Evolutionary conservation across 495 filamentous ascomycete species (phyloP), one percentile per base, ranked within the genome.

Genomic region (Jackrogersella multiformis): DNA sequence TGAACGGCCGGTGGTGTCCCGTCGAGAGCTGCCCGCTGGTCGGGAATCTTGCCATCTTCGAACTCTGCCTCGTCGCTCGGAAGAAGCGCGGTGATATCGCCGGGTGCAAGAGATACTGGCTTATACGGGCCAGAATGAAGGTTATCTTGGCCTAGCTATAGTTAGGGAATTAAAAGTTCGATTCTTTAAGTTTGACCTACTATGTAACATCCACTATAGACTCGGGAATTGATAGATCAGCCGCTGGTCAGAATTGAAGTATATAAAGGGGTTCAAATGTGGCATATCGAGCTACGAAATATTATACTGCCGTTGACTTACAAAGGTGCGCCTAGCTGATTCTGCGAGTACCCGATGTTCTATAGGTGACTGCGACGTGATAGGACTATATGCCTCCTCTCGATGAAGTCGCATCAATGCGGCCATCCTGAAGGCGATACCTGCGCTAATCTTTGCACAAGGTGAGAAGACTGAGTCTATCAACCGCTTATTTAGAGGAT

Each of bases 131-230:
- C 81, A 0, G 81, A 82, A 55, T 81, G 78, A 21, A 85, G 75
- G 55, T 84, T 83, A 42, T 83, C 81, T 61, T 85, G 82, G 64
- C 76, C 74, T 75, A 36, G 36, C 35, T 13, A 26, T 26, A 18
- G 60, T 72, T 66, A 69, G 66, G 23, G 41, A 28, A 54, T 30
- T 10, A 12, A 23, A 12, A 34, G 7, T 34, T 6, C 15, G 23
- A 0, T 26, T 30, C 5, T 42, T 46, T 16, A 30, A 60, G 41
- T 59, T 20, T 10, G 15, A 61, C 72, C 28, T 66, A 77, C 80
- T 82, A 65, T 82, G 79, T 62, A 81, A 58, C 81, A 82, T 84
- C 81, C 81, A 82, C 79, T 83, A 39, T 45, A 54, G n/a, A 16
- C 9, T 46, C 20, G 15, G 7, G 45, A 41, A 15, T 16, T 20